These are phyloP conservation scores for Vigna mungo DNA, from an alignment of 306 rosid species.

Conservation along the genomic window DNA sequence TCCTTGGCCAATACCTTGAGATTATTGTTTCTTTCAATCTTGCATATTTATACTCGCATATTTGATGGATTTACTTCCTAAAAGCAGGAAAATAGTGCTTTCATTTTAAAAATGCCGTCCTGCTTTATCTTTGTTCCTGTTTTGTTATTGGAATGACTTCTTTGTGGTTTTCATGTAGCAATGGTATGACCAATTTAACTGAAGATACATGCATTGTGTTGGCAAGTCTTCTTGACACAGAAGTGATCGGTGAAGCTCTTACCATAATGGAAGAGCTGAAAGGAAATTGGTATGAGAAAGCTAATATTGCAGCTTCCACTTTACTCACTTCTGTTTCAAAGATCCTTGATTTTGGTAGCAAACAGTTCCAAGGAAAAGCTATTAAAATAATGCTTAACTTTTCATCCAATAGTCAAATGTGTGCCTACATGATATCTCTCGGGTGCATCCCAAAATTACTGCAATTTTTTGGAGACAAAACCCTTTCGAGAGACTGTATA, in stretches of 20 bases:
- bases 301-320: conserved; percentile 53
- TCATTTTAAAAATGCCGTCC: conserved; percentile 15
- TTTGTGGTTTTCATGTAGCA: conserved; percentile 57
- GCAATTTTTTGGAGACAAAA: conserved; percentile 52
- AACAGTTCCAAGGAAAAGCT: conserved; percentile 56
- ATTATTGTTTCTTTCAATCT: conserved; percentile 18
- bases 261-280: conserved; percentile 67
- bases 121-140: conserved; percentile 11
- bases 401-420: conserved; percentile 55
- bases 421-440: conserved; percentile 57
- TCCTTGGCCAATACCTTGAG: not conserved
- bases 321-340: conserved; percentile 54
- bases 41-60: conserved; percentile 1
- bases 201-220: conserved; percentile 63
- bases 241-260: conserved; percentile 71
- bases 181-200: conserved; percentile 45
- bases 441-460: conserved; percentile 74
- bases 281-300: conserved; percentile 45
- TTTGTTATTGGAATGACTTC: conserved; percentile 30
- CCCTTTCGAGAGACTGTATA: conserved; percentile 54
- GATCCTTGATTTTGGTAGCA: conserved; percentile 63
- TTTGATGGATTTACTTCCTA: conserved; percentile 21
- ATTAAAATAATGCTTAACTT: conserved; percentile 60
- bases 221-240: conserved; percentile 66
- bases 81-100: not conserved